Evolutionary conservation across 2,329 filamentous ascomycete genomes (phyloP).

Genomic region (Pseudocercospora macadamiae): DNA sequence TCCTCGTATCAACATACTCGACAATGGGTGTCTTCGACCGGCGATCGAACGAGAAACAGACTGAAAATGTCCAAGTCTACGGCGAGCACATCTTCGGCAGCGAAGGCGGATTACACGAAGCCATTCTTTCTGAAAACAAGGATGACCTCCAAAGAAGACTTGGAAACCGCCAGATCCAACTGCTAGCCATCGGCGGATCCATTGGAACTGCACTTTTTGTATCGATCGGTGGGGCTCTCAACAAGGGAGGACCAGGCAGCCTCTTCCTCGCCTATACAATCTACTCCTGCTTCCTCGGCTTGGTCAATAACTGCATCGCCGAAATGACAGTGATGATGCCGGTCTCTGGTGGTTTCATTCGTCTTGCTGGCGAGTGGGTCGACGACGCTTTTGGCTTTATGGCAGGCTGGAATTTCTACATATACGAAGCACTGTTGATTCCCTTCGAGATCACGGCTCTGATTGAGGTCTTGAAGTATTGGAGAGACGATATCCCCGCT

Average conservation of each 20-base stretch:
- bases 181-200: background rate
- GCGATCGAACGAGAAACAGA: too few species aligned
- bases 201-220: conserved; percentile 59
- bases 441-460: conserved; percentile 57
- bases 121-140: too few species aligned
- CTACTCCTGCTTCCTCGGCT: background rate
- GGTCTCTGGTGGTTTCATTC: background rate
- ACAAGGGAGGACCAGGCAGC: conserved; percentile 52
- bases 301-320: background rate
- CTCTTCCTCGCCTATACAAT: conserved; percentile 50
- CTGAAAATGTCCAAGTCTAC: too few species aligned
- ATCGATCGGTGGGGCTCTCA: conserved; percentile 50
- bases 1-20: too few species aligned
- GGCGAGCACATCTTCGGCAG: too few species aligned
- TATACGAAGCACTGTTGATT: conserved; percentile 56
- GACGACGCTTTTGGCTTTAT: conserved; percentile 64
- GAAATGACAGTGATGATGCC: background rate
- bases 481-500: conserved; percentile 50
- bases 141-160: too few species aligned
- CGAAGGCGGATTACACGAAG: too few species aligned
- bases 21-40: too few species aligned
- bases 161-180: conserved; percentile 57
- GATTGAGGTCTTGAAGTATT: conserved; percentile 45
- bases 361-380: conserved; percentile 33
- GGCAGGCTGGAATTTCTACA: conserved; percentile 48